Conservation (phyloP, 2,329 filamentous ascomycete species). For the Coniochaeta ligniaria region DNA sequence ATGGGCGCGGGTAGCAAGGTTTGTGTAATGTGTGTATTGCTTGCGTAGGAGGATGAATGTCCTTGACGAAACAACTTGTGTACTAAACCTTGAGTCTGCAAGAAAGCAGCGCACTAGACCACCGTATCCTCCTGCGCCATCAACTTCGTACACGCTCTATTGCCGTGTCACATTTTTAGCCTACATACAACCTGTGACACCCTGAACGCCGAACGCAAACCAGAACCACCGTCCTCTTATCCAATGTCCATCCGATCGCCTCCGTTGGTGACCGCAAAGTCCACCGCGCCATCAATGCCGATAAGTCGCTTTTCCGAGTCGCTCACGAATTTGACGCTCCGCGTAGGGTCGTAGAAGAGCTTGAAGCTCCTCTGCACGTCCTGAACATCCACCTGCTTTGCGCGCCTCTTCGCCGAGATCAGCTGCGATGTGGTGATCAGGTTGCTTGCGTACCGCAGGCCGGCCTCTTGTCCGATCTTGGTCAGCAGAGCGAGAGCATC, state of each 20-base stretch:
- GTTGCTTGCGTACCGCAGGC: constrained; percentile 93
- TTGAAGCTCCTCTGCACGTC: constrained; percentile 92
- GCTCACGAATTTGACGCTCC: constrained; percentile 84
- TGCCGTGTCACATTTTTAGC: constrained; percentile 2
- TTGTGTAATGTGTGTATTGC: constrained; percentile 12
- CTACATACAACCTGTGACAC: neutral
- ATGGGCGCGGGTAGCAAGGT: constrained; percentile 41
- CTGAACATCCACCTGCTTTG: constrained; percentile 74
- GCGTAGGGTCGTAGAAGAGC: constrained; percentile 83
- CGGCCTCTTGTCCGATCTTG: constrained; percentile 90
- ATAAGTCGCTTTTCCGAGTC: constrained; percentile 93
- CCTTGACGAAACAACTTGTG: neutral
- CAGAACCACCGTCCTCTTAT: constrained; percentile 4
- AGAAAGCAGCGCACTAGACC: neutral
- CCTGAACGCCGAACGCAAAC: constrained; percentile 12
- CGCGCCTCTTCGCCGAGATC: constrained; percentile 75
- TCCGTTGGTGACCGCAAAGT: constrained; percentile 51
- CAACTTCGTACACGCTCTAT: neutral
- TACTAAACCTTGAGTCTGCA: neutral
- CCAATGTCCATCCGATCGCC: constrained; percentile 22
- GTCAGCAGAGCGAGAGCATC: constrained; percentile 89
- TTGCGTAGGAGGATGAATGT: neutral
- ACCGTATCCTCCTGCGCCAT: constrained; percentile 4
- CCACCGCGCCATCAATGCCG: constrained; percentile 75
- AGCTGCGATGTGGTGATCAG: constrained; percentile 93